These are phyloP conservation scores for Rhododendron vialii DNA, from an alignment of 148 eudicot species.

Conservation along the genomic window DNA sequence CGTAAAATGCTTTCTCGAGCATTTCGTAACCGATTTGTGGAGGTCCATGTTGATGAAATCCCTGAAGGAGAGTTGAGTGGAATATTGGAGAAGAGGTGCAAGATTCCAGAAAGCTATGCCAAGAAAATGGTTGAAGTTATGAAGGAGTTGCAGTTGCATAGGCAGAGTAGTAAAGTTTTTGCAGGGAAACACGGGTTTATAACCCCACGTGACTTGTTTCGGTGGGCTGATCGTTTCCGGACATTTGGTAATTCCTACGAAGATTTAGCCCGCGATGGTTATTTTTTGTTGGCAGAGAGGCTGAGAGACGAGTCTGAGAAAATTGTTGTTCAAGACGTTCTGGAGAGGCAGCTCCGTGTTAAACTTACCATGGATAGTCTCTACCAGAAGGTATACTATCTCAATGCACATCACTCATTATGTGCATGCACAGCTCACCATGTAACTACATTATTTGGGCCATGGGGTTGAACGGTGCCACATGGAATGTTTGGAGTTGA, in stretches of 20 bases:
- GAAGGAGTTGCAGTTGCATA: conserved; percentile 88
- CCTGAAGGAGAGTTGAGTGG: conserved; percentile 69
- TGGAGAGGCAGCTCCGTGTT: conserved; percentile 61
- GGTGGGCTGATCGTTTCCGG: conserved; percentile 88
- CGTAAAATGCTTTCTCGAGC: conserved; percentile 99
- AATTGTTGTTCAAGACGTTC: conserved; percentile 62
- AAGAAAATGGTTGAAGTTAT: conserved; percentile 83
- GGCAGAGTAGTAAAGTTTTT: conserved; percentile 90
- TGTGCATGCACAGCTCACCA: background rate
- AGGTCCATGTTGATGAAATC: conserved; percentile 95
- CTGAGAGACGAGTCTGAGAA: conserved; percentile 78
- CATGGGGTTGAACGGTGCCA: background rate
- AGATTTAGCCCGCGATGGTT: conserved; percentile 86
- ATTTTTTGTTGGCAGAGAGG: conserved; percentile 88
- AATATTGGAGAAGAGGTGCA: conserved; percentile 67
- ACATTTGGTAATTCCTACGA: conserved; percentile 56
- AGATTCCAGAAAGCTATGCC: conserved; percentile 71
- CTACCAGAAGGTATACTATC: conserved; percentile 51
- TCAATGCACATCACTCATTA: background rate
- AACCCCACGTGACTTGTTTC: conserved; percentile 90
- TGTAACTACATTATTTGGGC: background rate
- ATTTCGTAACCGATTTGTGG: conserved; percentile 98
- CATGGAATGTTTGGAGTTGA: background rate
- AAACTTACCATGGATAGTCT: conserved; percentile 40
- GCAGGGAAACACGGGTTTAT: conserved; percentile 99